Conservation (phyloP, 108 stramenopile species). For the Aurantiochytrium sp. region DNA sequence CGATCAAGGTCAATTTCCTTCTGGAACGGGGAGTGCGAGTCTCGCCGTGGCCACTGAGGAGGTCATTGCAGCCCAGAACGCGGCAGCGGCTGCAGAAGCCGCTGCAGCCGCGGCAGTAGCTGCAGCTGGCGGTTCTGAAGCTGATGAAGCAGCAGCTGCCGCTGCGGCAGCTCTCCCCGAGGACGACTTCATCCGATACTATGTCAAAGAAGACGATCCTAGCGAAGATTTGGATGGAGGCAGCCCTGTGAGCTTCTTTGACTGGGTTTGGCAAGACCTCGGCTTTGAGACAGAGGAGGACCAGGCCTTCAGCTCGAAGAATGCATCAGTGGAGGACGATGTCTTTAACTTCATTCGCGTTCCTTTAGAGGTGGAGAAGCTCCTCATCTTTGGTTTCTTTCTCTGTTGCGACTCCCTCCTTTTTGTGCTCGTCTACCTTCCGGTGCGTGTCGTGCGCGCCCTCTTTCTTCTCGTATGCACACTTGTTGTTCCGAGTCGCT, state of each 20-base stretch:
- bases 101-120: background rate
- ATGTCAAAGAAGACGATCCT: background rate
- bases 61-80: background rate
- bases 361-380: conserved; percentile 71
- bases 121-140: background rate
- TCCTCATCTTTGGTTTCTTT: conserved; percentile 75
- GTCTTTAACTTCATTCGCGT: conserved; percentile 90
- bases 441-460: conserved; percentile 42
- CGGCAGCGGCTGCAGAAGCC: background rate
- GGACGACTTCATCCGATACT: conserved; percentile 1
- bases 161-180: background rate
- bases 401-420: conserved; percentile 87
- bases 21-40: background rate
- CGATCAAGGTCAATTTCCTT: background rate
- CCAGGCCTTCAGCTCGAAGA: background rate
- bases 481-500: conserved; percentile 12
- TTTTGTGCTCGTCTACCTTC: conserved; percentile 78
- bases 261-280: background rate
- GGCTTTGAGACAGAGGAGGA: background rate
- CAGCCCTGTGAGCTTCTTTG: background rate
- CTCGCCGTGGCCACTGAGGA: background rate
- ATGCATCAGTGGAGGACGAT: conserved; percentile 54
- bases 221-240: background rate
- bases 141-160: background rate
- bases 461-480: conserved; percentile 13